These are phyloP conservation scores for Pseudomassariella vexata DNA, from an alignment of 2,329 filamentous ascomycete species.

Conservation along the genomic window DNA sequence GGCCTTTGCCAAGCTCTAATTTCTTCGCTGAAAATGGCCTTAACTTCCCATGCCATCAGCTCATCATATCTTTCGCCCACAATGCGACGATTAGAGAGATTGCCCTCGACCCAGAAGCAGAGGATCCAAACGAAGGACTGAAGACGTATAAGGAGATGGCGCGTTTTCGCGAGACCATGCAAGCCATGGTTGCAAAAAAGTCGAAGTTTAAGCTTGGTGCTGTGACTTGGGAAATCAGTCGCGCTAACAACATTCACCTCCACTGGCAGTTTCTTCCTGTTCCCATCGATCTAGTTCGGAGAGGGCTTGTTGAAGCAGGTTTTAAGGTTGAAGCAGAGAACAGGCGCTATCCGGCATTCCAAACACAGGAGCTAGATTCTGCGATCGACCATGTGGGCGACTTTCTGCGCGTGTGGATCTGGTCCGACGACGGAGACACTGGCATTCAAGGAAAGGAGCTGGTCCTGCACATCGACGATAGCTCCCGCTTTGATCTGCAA, in stretches of 20 bases:
- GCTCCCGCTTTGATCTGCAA: conserved; percentile 80
- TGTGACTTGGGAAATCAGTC: conserved; percentile 90
- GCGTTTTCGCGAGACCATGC: conserved; percentile 69
- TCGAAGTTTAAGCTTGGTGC: conserved; percentile 62
- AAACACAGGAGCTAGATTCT: conserved; percentile 41
- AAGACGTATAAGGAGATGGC: conserved; percentile 74
- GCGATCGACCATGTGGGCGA: conserved; percentile 49
- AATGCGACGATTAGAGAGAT: conserved; percentile 69
- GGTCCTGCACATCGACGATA: conserved; percentile 66
- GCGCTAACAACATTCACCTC: conserved; percentile 72
- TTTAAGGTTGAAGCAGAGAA: conserved; percentile 89
- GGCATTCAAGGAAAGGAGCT: conserved; percentile 61
- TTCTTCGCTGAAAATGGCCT: conserved; percentile 63
- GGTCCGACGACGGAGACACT: conserved; percentile 53
- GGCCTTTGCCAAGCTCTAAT: conserved; percentile 67
- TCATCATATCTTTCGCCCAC: conserved; percentile 86
- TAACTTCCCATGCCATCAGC: conserved; percentile 74
- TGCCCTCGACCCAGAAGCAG: conserved; percentile 49
- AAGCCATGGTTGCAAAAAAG: conserved; percentile 65
- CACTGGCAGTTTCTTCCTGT: conserved; percentile 94
- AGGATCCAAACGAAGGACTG: no score
- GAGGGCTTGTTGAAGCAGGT: conserved; percentile 76
- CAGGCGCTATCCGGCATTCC: conserved; percentile 46
- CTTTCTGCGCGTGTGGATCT: conserved; percentile 81
- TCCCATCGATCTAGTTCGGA: conserved; percentile 58